Conservation (phyloP, 306 rosid species). For the Vigna nakashimae region DNA sequence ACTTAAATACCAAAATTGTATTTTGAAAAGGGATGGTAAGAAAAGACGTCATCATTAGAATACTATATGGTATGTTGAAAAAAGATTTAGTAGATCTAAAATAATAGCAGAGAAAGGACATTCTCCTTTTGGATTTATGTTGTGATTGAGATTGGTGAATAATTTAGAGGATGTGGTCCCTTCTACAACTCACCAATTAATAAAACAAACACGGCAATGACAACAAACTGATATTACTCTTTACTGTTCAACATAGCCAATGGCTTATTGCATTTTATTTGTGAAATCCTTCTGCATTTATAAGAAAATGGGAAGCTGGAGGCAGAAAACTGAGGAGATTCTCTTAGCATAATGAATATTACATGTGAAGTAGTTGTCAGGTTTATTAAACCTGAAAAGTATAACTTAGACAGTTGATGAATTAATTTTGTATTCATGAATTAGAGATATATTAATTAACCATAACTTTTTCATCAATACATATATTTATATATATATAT, state of each 20-base stretch:
- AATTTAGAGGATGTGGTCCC: neutral
- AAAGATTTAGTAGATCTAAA: neutral
- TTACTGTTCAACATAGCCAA: neutral
- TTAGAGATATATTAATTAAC: too few relatives aligned
- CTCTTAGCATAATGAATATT: too few relatives aligned
- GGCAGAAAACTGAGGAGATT: too few relatives aligned
- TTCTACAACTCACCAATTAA: neutral
- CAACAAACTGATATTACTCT: neutral
- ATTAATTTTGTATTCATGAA: too few relatives aligned
- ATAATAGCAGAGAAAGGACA: constrained; percentile 3
- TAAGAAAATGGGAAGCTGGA: too few relatives aligned
- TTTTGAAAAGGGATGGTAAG: neutral
- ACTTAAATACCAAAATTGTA: neutral
- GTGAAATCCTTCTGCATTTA: too few relatives aligned
- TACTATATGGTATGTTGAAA: constrained; percentile 33
- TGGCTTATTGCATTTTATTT: neutral
- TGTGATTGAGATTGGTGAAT: constrained; percentile 8
- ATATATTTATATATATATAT: too few relatives aligned
- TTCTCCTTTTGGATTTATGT: constrained; percentile 14
- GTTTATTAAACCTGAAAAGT: too few relatives aligned
- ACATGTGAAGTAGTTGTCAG: too few relatives aligned
- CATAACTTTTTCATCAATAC: too few relatives aligned
- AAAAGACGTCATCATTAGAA: constrained; percentile 15
- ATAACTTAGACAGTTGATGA: too few relatives aligned
- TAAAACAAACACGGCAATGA: neutral